A percentile compares a stretch with the other conserved stretches of the same genome.
Evolutionary conservation across 805 yeast genomes (phyloP).

Genomic region (Zygotorulaspora florentina): DNA sequence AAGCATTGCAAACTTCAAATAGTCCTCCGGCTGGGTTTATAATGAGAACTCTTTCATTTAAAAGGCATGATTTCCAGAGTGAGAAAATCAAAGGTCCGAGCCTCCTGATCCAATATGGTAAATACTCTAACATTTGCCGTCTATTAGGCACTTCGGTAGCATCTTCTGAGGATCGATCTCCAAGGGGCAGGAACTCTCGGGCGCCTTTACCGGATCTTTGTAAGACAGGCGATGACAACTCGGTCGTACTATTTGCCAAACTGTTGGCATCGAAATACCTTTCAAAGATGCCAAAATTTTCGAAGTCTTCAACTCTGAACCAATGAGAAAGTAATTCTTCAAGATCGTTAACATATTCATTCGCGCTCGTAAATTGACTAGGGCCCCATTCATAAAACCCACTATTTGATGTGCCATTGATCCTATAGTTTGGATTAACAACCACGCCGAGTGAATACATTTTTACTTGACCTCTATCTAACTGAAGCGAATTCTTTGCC

Average conservation of each 20-base stretch:
- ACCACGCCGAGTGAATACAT: slow-evolving; percentile 65
- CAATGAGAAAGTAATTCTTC: slow-evolving; percentile 23
- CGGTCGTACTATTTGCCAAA: slow-evolving; percentile 9
- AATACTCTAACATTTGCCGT: slow-evolving; percentile 18
- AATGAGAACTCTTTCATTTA: slow-evolving; percentile 28
- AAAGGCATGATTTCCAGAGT: slow-evolving; percentile 32
- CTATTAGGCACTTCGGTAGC: slow-evolving; percentile 2
- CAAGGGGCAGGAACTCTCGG: slow-evolving; percentile 7
- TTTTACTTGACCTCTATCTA: slow-evolving; percentile 44
- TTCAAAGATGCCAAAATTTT: slow-evolving; percentile 16
- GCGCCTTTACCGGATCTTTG: slow-evolving; percentile 15
- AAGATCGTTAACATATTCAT: slow-evolving; percentile 21
- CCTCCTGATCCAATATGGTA: slow-evolving; percentile 26
- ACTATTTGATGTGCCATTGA: slow-evolving; percentile 5
- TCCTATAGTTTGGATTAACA: slow-evolving; percentile 39
- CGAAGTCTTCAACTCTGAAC: slow-evolving; percentile 17
- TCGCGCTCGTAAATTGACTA: slow-evolving; percentile 17
- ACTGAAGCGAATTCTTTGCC: slow-evolving; percentile 16
- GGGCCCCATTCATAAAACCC: slow-evolving; percentile 17
- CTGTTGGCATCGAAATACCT: slow-evolving; percentile 14
- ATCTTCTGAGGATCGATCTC: slow-evolving; percentile 1
- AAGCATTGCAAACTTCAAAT: slow-evolving; percentile 27
- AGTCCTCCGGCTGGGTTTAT: slow-evolving; percentile 27
- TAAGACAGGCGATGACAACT: slow-evolving; percentile 15
- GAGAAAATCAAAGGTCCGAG: slow-evolving; percentile 35